Percentiles rank a stretch among this genome's conserved stretches.
Conservation (phyloP, 805 yeast species). For the Pichia ethanolica region DNA sequence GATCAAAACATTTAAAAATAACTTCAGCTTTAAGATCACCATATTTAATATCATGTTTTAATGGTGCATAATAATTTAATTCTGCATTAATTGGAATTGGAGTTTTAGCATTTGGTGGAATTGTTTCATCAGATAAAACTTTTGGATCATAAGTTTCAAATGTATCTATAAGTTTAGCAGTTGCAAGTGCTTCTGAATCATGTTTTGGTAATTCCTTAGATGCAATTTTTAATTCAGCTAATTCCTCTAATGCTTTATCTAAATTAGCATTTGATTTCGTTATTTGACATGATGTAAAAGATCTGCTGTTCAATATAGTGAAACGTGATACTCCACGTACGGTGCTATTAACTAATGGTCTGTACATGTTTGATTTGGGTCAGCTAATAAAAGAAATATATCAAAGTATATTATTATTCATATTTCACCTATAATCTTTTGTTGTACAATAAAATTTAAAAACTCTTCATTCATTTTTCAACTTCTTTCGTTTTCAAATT, state of each 20-base stretch:
- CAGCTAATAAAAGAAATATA: too few species aligned
- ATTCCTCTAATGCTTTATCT: slow-evolving; percentile 20
- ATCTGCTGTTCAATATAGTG: not conserved
- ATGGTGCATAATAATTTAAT: slow-evolving; percentile 73
- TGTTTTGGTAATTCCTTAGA: slow-evolving; percentile 10
- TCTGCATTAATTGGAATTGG: slow-evolving; percentile 85
- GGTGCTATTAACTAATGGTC: too few species aligned
- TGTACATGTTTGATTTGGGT: not conserved
- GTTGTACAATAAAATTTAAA: too few species aligned
- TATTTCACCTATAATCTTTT: too few species aligned
- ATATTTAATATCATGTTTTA: slow-evolving; percentile 56
- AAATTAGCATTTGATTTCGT: slow-evolving; percentile 2
- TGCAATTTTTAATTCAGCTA: slow-evolving; percentile 20
- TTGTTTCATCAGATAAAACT: slow-evolving; percentile 28
- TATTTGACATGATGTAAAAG: not conserved
- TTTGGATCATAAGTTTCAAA: slow-evolving; percentile 31
- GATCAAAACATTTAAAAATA: slow-evolving; percentile 63
- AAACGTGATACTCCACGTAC: not conserved
- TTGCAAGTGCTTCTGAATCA: slow-evolving; percentile 13
- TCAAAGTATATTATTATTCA: too few species aligned
- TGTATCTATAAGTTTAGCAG: slow-evolving; percentile 21
- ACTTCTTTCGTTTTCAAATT: too few species aligned
- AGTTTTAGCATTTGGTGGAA: slow-evolving; percentile 29
- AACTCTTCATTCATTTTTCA: too few species aligned
- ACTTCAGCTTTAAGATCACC: slow-evolving; percentile 77